A percentile compares a stretch with the other conserved stretches of the same genome.
phyloP scores from a whole-genome alignment of 129 eudicot species.

The Chrysanthemum makinoi region DNA sequence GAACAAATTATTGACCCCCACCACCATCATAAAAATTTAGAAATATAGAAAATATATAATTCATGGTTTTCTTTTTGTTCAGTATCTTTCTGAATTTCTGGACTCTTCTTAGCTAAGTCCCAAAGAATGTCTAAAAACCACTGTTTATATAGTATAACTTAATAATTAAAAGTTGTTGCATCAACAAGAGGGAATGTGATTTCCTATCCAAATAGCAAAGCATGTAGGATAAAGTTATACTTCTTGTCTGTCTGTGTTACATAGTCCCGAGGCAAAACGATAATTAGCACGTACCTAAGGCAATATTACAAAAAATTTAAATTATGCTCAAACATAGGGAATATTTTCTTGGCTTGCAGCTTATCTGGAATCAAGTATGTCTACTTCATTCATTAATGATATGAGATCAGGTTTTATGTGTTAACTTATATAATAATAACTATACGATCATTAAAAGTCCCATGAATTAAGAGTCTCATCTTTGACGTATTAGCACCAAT shows the following conservation, averaged over 20 bases:
- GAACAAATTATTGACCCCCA: slow-evolving; percentile 34
- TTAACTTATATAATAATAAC: not conserved
- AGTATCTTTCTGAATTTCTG: slow-evolving; percentile 27
- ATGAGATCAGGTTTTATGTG: not conserved
- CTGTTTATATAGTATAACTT: slow-evolving; percentile 14
- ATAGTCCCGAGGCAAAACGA: slow-evolving; percentile 33
- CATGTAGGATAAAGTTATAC: slow-evolving; percentile 36
- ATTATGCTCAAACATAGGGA: not conserved
- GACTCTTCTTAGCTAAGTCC: slow-evolving; percentile 29
- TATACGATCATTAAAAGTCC: not conserved
- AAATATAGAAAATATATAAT: slow-evolving; percentile 22
- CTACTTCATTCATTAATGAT: too few relatives aligned
- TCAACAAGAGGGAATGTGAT: slow-evolving; percentile 40
- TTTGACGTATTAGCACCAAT: too few relatives aligned
- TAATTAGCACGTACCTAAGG: slow-evolving; percentile 18
- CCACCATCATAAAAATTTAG: slow-evolving; percentile 10
- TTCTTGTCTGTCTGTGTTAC: slow-evolving; percentile 34
- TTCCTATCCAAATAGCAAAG: slow-evolving; percentile 35
- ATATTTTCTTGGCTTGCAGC: not conserved
- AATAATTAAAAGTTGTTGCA: slow-evolving; percentile 31
- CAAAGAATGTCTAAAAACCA: slow-evolving; percentile 36
- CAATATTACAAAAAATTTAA: slow-evolving; percentile 4
- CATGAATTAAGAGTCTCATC: too few relatives aligned
- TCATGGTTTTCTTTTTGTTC: slow-evolving; percentile 12
- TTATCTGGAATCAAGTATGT: too few relatives aligned